A percentile compares a stretch with the other conserved stretches of the same genome.
These are phyloP conservation scores for Colletotrichum eremochloae DNA, from an alignment of 2,329 filamentous ascomycete genomes.

Conservation along the genomic window DNA sequence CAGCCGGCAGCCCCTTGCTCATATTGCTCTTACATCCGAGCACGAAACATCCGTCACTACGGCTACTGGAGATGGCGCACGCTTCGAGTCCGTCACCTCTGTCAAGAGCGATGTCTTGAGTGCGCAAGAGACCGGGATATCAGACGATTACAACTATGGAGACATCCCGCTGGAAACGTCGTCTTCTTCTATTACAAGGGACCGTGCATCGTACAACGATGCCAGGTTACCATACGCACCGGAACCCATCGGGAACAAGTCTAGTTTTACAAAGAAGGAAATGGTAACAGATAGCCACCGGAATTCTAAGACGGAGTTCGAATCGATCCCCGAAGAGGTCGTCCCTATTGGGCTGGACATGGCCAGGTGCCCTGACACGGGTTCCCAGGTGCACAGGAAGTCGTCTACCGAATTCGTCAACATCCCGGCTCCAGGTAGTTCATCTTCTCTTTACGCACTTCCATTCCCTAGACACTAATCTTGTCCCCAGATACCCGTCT, in stretches of 20 bases:
- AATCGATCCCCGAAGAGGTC: not conserved
- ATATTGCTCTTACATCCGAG: not conserved
- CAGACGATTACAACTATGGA: not conserved
- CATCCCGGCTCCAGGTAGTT: not conserved
- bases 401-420: conserved; percentile 25
- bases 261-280: too few relatives aligned
- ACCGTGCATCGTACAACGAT: not conserved
- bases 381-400: not conserved
- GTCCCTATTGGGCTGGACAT: not conserved
- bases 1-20: not conserved
- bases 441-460: not conserved
- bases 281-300: conserved; percentile 2
- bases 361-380: not conserved
- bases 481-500: not conserved
- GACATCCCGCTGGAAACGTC: not conserved
- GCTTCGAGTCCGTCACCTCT: not conserved
- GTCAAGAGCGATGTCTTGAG: not conserved
- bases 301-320: conserved; percentile 33
- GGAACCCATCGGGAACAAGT: not conserved
- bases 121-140: not conserved
- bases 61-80: not conserved
- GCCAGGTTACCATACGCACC: not conserved
- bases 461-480: not conserved
- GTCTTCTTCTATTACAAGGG: too few relatives aligned
- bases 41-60: conserved; percentile 3